Conservation (phyloP, 2,329 filamentous ascomycete genomes). For the Penicillium sp. region DNA sequence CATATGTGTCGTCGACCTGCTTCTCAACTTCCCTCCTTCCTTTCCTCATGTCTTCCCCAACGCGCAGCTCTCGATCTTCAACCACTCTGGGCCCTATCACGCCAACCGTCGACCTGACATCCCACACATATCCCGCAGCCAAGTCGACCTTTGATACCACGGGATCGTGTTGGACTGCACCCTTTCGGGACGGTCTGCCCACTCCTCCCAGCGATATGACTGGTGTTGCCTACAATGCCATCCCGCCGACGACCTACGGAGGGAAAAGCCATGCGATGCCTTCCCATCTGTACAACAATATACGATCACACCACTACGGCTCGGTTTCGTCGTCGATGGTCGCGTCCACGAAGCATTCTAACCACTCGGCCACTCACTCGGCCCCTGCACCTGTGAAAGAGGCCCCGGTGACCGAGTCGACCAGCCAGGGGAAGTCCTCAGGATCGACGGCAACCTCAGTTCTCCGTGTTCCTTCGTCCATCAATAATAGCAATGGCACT, state of each 20-base stretch:
- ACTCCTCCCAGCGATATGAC: slow-evolving; percentile 49
- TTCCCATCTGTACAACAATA: slow-evolving; percentile 30
- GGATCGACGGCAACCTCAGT: slow-evolving; percentile 51
- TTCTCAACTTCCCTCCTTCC: slow-evolving; percentile 13
- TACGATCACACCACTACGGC: slow-evolving; percentile 29
- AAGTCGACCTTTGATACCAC: slow-evolving; percentile 27
- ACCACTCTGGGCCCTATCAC: slow-evolving; percentile 34
- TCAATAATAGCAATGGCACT: slow-evolving; percentile 74
- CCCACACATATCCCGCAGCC: slow-evolving; percentile 17
- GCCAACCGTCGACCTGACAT: slow-evolving; percentile 31
- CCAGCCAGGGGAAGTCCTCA: slow-evolving; percentile 33
- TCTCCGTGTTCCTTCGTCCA: slow-evolving; percentile 73
- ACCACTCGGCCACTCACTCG: slow-evolving; percentile 23
- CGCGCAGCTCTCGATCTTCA: slow-evolving; percentile 33
- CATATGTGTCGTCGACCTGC: slow-evolving; percentile 23
- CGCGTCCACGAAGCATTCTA: slow-evolving; percentile 26
- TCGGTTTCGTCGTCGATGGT: slow-evolving; percentile 28
- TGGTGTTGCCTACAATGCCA: slow-evolving; percentile 43
- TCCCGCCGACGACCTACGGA: slow-evolving; percentile 38
- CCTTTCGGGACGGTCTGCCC: slow-evolving; percentile 46
- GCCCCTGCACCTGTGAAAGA: slow-evolving; percentile 30
- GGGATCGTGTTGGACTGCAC: slow-evolving; percentile 38
- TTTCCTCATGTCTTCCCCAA: slow-evolving; percentile 41
- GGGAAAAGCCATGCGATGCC: slow-evolving; percentile 33
- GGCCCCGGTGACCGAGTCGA: slow-evolving; percentile 24